Evolutionary conservation across 345 rosid species (phyloP).

Genomic region (Ceriops zippeliana): DNA sequence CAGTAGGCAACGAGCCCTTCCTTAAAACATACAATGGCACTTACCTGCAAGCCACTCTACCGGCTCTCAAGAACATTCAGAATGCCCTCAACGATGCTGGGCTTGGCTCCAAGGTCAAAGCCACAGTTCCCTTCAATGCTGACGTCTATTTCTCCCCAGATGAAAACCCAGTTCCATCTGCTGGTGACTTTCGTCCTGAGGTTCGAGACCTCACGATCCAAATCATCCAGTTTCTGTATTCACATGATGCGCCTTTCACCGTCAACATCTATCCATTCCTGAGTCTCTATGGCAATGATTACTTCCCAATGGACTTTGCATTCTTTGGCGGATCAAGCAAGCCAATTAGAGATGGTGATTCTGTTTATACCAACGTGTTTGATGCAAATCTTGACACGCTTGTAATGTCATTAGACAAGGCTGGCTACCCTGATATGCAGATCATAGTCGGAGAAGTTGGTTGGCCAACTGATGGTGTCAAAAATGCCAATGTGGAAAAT

Average conservation of each 20-base stretch:
- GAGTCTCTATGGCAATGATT: constrained; percentile 35
- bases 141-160: constrained; percentile 39
- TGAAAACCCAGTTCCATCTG: constrained; percentile 21
- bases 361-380: constrained; percentile 30
- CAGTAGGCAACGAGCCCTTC: constrained; percentile 41
- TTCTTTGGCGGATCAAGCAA: constrained; percentile 41
- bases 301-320: constrained; percentile 48
- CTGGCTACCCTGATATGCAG: constrained; percentile 29
- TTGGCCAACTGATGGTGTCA: constrained; percentile 43
- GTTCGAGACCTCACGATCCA: constrained; percentile 13
- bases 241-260: constrained; percentile 36
- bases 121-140: constrained; percentile 47
- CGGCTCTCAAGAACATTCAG: constrained; percentile 44
- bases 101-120: constrained; percentile 31
- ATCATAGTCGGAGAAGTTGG: constrained; percentile 38
- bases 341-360: constrained; percentile 23
- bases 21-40: constrained; percentile 42
- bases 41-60: constrained; percentile 32
- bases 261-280: constrained; percentile 54
- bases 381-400: constrained; percentile 44
- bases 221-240: constrained; percentile 15
- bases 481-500: constrained; percentile 23
- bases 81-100: constrained; percentile 35
- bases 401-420: constrained; percentile 23
- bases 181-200: constrained; percentile 24